These are phyloP conservation scores for Neurospora sp. DNA, from an alignment of 495 filamentous ascomycete species.

Conservation along the genomic window DNA sequence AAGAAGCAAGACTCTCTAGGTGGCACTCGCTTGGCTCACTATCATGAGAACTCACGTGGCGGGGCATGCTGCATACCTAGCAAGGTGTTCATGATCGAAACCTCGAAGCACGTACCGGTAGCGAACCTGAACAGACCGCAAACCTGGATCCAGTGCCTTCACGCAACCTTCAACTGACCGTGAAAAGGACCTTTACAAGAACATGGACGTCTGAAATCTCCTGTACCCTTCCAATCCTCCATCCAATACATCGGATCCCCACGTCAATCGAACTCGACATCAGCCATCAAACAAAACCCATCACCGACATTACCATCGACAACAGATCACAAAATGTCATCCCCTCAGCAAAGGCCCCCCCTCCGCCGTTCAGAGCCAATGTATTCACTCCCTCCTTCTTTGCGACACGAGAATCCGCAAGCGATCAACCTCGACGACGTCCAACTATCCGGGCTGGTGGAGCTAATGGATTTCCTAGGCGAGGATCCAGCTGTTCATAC, in stretches of 20 bases:
- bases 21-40: too few relatives aligned
- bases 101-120: too few relatives aligned
- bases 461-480: neutral
- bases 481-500: neutral
- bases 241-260: neutral
- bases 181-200: too few relatives aligned
- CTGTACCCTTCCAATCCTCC: neutral
- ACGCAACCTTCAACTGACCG: neutral
- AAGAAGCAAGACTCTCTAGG: too few relatives aligned
- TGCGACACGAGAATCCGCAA: neutral
- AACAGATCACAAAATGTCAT: neutral
- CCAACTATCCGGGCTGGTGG: neutral
- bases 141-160: neutral
- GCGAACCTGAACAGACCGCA: neutral
- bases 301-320: neutral
- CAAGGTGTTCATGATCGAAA: too few relatives aligned
- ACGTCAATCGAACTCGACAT: neutral
- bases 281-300: neutral
- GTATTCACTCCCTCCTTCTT: neutral
- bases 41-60: too few relatives aligned
- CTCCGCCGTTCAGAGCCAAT: neutral
- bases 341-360: neutral
- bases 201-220: accelerated
- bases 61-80: too few relatives aligned
- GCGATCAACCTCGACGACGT: neutral